Evolutionary conservation across 2,329 filamentous ascomycete species (phyloP).

Genomic region (Lojkania enalia): DNA sequence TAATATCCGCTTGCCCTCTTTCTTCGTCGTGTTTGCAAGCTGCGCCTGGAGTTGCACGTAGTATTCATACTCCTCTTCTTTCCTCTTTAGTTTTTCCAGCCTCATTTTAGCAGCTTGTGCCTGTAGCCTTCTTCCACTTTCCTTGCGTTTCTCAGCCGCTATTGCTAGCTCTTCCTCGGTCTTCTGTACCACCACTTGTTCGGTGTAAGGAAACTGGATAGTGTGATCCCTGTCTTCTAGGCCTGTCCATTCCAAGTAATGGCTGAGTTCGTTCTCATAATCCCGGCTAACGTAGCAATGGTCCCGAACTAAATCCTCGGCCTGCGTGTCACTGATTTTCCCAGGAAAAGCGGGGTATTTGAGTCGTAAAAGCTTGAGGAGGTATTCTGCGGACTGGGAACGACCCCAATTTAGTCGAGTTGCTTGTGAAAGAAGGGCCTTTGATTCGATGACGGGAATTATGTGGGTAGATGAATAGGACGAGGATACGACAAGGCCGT

Average conservation of each 20-base stretch:
- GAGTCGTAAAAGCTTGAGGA: slow-evolving; percentile 82
- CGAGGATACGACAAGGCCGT: slow-evolving; percentile 86
- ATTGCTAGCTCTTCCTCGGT: slow-evolving; percentile 89
- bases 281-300: slow-evolving; percentile 88
- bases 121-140: slow-evolving; percentile 86
- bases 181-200: slow-evolving; percentile 88
- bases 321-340: slow-evolving; percentile 83
- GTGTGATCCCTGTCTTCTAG: slow-evolving; percentile 87
- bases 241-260: slow-evolving; percentile 86
- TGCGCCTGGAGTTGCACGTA: slow-evolving; percentile 80
- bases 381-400: slow-evolving; percentile 84
- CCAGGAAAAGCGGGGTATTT: slow-evolving; percentile 91
- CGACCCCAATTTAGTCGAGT: slow-evolving; percentile 95
- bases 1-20: slow-evolving; percentile 82
- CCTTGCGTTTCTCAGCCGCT: slow-evolving; percentile 91
- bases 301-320: slow-evolving; percentile 82
- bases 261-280: slow-evolving; percentile 76
- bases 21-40: slow-evolving; percentile 75
- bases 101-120: slow-evolving; percentile 98
- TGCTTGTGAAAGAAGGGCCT: slow-evolving; percentile 80
- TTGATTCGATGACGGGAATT: slow-evolving; percentile 87
- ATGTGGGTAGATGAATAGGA: slow-evolving; percentile 94
- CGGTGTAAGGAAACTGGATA: slow-evolving; percentile 90
- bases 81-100: slow-evolving; percentile 89
- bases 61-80: slow-evolving; percentile 93